Evolutionary conservation across 306 rosid species (phyloP).

Genomic region (Quercus dentata): DNA sequence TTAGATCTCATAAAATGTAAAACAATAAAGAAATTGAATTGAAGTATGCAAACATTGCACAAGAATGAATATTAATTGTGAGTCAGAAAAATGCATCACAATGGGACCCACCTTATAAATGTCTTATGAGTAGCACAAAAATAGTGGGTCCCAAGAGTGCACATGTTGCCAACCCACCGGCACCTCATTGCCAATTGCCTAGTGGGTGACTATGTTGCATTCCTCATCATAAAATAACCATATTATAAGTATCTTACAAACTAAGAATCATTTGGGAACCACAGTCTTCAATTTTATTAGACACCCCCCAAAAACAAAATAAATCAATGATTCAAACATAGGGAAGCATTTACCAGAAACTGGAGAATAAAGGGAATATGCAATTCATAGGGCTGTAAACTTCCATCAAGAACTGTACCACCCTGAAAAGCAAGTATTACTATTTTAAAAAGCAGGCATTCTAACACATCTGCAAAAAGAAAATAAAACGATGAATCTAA

Average conservation of each 20-base stretch:
- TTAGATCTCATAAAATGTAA: slow-evolving; percentile 2
- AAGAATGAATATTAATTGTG: background rate
- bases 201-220: no score
- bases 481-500: no score
- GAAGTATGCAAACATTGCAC: background rate
- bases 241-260: no score
- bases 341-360: slow-evolving; percentile 39
- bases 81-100: background rate
- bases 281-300: background rate
- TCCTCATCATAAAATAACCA: no score
- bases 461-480: no score
- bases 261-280: no score
- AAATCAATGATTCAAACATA: background rate
- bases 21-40: background rate
- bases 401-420: slow-evolving; percentile 29
- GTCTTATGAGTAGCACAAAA: background rate
- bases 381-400: no score
- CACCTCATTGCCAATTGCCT: no score
- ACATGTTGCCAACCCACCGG: no score
- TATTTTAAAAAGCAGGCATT: slow-evolving; percentile 15
- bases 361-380: slow-evolving; percentile 13
- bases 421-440: slow-evolving; percentile 45
- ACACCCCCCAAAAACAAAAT: background rate
- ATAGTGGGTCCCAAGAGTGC: no score
- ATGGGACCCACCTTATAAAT: background rate